Evolutionary conservation across 495 filamentous ascomycete genomes (phyloP).

Genomic region (Aspergillus cristatus): DNA sequence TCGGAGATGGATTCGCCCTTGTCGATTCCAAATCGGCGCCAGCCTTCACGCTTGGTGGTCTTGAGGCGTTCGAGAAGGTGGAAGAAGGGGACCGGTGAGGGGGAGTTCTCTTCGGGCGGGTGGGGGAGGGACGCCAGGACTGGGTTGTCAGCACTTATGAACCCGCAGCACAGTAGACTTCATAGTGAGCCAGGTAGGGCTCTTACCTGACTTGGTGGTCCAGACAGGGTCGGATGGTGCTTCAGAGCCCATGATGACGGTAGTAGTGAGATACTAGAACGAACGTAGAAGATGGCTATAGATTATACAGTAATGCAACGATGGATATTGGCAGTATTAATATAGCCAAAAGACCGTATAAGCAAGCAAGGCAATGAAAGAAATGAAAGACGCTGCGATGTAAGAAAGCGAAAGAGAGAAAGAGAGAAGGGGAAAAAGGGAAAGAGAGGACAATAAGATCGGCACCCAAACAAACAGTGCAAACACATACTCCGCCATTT

Average conservation of each 20-base stretch:
- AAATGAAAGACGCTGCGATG: conserved; percentile 7
- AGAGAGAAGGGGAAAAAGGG: neutral
- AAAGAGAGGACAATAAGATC: conserved; percentile 7
- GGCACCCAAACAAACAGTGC: conserved; percentile 22
- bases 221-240: conserved; percentile 16
- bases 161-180: no score
- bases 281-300: neutral
- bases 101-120: conserved; percentile 48
- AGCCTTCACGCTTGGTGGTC: conserved; percentile 91
- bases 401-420: conserved; percentile 6
- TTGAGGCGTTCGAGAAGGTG: conserved; percentile 89
- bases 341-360: no score
- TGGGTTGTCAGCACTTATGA: no score
- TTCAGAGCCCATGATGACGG: conserved; percentile 25
- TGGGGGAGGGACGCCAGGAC: conserved; percentile 40
- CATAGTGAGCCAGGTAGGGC: no score
- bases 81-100: conserved; percentile 81
- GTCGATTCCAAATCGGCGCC: conserved; percentile 76
- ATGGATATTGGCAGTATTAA: no score
- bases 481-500: conserved; percentile 10
- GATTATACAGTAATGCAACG: neutral
- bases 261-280: conserved; percentile 1
- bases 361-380: neutral
- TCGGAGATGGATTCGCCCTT: conserved; percentile 80
- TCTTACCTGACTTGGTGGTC: conserved; percentile 24